Evolutionary conservation across 495 filamentous ascomycete genomes (phyloP).

Genomic region (Polyplosphaeria fusca): DNA sequence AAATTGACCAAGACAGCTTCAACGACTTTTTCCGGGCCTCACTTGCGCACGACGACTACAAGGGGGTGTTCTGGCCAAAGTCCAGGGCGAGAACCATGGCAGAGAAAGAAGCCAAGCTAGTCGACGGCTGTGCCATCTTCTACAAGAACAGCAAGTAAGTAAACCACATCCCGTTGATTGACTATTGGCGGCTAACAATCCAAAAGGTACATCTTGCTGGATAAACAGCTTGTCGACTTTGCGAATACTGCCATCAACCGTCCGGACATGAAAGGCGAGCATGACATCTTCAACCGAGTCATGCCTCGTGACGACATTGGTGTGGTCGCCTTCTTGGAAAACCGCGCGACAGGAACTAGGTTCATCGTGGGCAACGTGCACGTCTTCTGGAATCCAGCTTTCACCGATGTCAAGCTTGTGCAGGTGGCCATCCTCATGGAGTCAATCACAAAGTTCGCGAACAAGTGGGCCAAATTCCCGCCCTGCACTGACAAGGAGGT

Average conservation of each 20-base stretch:
- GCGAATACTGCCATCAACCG: constrained; percentile 86
- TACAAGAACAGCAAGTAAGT: constrained; percentile 76
- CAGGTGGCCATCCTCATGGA: constrained; percentile 95
- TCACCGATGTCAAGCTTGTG: constrained; percentile 89
- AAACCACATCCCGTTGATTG: background rate
- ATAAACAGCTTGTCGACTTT: constrained; percentile 91
- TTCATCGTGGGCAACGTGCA: constrained; percentile 92
- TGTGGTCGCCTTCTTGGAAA: constrained; percentile 85
- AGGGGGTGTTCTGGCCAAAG: constrained; percentile 86
- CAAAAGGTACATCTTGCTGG: constrained; percentile 74
- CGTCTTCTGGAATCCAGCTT: constrained; percentile 87
- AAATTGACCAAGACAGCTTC: constrained; percentile 86
- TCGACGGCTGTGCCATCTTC: constrained; percentile 96
- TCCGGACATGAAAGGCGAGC: constrained; percentile 89
- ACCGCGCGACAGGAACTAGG: constrained; percentile 77
- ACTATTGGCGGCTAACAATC: background rate
- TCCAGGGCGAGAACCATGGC: constrained; percentile 84
- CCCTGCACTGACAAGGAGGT: constrained; percentile 75
- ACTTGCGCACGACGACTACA: constrained; percentile 79
- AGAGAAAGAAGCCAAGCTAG: constrained; percentile 75
- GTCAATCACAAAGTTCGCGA: constrained; percentile 74
- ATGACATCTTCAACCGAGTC: constrained; percentile 94
- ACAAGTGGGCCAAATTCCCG: constrained; percentile 73
- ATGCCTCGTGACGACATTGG: constrained; percentile 98
- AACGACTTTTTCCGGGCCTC: constrained; percentile 82